A percentile compares a stretch with the other conserved stretches of the same genome.
phyloP scores from a whole-genome alignment of 1,139 yeast species.

The Sugiyamaella sp. region DNA sequence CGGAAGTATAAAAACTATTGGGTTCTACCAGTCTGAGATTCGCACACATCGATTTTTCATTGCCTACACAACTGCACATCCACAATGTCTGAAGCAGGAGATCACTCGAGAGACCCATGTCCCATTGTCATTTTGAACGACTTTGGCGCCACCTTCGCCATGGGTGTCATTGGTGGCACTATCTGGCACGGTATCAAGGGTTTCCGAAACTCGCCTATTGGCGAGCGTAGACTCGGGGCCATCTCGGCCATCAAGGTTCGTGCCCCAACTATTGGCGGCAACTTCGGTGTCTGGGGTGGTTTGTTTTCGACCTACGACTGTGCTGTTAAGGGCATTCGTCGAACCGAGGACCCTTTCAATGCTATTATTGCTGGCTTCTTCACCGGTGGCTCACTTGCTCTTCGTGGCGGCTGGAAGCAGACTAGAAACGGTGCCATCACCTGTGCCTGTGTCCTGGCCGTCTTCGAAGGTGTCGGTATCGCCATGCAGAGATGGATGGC shows the following conservation, averaged over 20 bases:
- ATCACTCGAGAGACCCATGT: slow-evolving; percentile 99
- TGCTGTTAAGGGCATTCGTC: slow-evolving; percentile 90
- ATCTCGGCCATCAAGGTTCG: slow-evolving; percentile 89
- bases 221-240: slow-evolving; percentile 92
- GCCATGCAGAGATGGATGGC: slow-evolving; percentile 93
- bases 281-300: slow-evolving; percentile 99
- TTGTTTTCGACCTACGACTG: slow-evolving; percentile 94
- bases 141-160: slow-evolving; percentile 98
- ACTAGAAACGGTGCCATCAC: slow-evolving; percentile 96
- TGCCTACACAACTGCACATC: too few species aligned
- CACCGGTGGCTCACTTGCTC: slow-evolving; percentile 97
- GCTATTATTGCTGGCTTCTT: slow-evolving; percentile 98
- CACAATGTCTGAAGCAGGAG: slow-evolving; percentile 52
- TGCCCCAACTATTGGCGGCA: slow-evolving; percentile 99
- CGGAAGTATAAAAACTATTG: too few species aligned
- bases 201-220: slow-evolving; percentile 92
- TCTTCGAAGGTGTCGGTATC: slow-evolving; percentile 97
- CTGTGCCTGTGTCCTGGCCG: slow-evolving; percentile 95
- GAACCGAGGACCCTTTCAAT: slow-evolving; percentile 98
- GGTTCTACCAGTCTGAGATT: too few species aligned
- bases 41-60: too few species aligned
- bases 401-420: slow-evolving; percentile 99
- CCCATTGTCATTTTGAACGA: slow-evolving; percentile 94
- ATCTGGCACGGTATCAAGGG: slow-evolving; percentile 99
- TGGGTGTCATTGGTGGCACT: slow-evolving; percentile 98